A percentile compares a stretch with the other conserved stretches of the same genome.
phyloP scores from a whole-genome alignment of 352 stramenopile species.

The Globisporangium camurandrum region DNA sequence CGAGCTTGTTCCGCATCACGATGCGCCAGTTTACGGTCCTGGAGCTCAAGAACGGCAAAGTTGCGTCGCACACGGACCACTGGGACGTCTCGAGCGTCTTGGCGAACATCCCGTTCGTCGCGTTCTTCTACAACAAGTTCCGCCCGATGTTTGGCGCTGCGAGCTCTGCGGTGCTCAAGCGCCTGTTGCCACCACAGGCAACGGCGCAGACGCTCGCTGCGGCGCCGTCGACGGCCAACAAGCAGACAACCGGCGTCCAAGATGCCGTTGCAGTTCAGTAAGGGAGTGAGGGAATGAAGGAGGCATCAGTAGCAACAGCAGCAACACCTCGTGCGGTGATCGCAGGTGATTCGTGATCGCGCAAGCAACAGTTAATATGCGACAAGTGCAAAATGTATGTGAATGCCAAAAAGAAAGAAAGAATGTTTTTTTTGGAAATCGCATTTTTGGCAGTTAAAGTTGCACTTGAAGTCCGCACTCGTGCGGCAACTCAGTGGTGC shows the following conservation, averaged over 20 bases:
- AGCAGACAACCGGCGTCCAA: conserved; percentile 8
- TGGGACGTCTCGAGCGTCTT: conserved; percentile 81
- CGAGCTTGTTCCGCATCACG: conserved; percentile 60
- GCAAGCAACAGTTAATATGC: no score
- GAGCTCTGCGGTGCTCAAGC: conserved; percentile 67
- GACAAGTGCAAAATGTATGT: no score
- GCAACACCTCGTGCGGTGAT: no score
- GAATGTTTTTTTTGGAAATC: background rate
- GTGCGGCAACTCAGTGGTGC: conserved; percentile 22
- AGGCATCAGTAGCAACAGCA: background rate
- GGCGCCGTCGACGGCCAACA: conserved; percentile 13
- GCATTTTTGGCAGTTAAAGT: no score
- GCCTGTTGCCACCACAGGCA: conserved; percentile 28
- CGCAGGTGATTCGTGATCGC: no score
- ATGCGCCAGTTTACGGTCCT: conserved; percentile 78
- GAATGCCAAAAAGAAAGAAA: background rate
- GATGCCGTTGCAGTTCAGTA: conserved; percentile 26
- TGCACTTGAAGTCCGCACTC: no score
- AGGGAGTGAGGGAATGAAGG: background rate
- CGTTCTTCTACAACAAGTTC: conserved; percentile 78
- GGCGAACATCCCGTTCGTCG: conserved; percentile 63
- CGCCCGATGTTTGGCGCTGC: conserved; percentile 60
- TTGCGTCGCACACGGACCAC: conserved; percentile 78
- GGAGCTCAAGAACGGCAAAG: conserved; percentile 74
- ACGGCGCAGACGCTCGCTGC: conserved; percentile 11